Evolutionary conservation across 176 grass and related monocot species (phyloP), one percentile per base, ranked within the genome.

Genomic region (Dendrocalamus sinicus): DNA sequence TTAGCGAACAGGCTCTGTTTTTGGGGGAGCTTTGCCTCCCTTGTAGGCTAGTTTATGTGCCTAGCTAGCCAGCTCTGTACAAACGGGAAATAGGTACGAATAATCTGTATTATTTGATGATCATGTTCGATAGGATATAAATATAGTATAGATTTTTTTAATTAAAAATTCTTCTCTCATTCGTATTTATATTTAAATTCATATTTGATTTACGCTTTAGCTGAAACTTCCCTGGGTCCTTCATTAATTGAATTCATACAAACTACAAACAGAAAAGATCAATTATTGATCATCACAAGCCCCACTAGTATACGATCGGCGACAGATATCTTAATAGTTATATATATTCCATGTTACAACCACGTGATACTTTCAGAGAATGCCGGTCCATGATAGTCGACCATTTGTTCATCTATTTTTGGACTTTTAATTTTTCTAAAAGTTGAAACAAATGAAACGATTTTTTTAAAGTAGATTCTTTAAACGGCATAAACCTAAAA

Each of bases 311-410:
- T 53, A 79, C 26, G 73, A 74, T 67, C 84, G 60, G 9, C 74
- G 12, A 58, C 74, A 55, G 50, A 69, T 75, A 76, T 67, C 43
- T 83, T 8, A 46, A 79, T 45, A 5, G 13, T 65, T 1, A 9
- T 81, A 81, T 81, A 81, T 81, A 77, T 45, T 71, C 70, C 63
- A 61, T 44, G 83, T 59, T 43, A 47, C n/a, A 22, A 22, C 77
- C 85, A 91, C 80, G 89, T 74, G 89, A 87, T 12, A 74, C 67
- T 73, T 79, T 80, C 35, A 11, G 79, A 73, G 58, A 82, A 13
- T 22, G 50, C 79, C 79, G 63, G 39, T 65, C 78, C 72, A 71
- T 6, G 23, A 50, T 22, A 28, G 39, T 30, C 44, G 39, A 24
- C 45, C 24, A 70, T 60, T 64, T 5, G 4, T 39, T 39, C 37